Conservation (phyloP, 805 yeast species). For the Barnettozyma californica region DNA sequence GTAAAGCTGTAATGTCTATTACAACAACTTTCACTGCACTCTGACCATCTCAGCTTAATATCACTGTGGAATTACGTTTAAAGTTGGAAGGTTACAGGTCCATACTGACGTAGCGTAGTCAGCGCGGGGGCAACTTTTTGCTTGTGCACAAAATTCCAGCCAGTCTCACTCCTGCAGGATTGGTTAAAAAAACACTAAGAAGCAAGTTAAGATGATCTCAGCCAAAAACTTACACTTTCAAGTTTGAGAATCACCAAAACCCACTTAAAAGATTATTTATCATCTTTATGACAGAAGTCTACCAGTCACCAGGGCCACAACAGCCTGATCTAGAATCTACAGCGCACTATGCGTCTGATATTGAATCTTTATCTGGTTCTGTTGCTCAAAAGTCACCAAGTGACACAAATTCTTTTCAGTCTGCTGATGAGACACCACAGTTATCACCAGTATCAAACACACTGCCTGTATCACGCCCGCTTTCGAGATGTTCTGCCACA, state of each 20-base stretch:
- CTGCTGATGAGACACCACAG: background rate
- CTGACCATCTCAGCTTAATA: no score
- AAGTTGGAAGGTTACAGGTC: no score
- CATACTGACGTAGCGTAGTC: no score
- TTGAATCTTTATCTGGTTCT: background rate
- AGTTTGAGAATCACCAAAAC: background rate
- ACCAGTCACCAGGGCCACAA: background rate
- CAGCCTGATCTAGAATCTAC: slow-evolving; percentile 1
- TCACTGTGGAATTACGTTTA: no score
- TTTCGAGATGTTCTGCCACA: slow-evolving; percentile 56
- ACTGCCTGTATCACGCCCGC: slow-evolving; percentile 43
- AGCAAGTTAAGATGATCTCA: background rate
- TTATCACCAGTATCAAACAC: background rate
- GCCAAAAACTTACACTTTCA: background rate
- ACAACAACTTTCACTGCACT: no score
- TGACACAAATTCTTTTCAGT: slow-evolving; percentile 3
- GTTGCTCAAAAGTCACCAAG: background rate
- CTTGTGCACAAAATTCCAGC: background rate
- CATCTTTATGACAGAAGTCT: slow-evolving; percentile 5
- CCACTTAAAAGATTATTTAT: background rate
- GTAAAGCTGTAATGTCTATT: no score
- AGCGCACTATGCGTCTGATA: slow-evolving; percentile 2
- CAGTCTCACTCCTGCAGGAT: background rate
- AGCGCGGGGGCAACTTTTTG: no score
- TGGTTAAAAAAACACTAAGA: background rate